Evolutionary conservation across 2,329 filamentous ascomycete species (phyloP).

Genomic region (Xylaria sp.): DNA sequence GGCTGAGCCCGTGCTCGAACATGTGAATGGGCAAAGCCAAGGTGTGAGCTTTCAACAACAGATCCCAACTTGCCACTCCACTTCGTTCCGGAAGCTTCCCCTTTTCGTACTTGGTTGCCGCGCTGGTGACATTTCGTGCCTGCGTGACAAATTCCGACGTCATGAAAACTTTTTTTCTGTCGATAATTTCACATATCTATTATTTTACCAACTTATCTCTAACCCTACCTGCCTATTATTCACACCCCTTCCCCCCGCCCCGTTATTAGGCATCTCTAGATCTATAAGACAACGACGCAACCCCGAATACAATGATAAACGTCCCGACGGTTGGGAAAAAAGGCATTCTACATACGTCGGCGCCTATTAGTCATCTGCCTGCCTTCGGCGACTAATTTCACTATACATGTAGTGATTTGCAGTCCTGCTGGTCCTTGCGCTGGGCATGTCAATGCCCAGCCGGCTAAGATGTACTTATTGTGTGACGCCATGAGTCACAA

Average conservation of each 20-base stretch:
- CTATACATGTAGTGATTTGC: conserved; percentile 7
- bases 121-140: conserved; percentile 30
- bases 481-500: conserved; percentile 24
- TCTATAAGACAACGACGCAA: conserved; percentile 13
- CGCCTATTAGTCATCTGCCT: conserved; percentile 28
- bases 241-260: conserved; percentile 18
- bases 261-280: conserved; percentile 23
- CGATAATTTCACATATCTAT: conserved; percentile 6
- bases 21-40: conserved; percentile 30
- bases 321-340: conserved; percentile 27
- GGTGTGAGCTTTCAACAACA: conserved; percentile 19
- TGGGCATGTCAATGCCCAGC: conserved; percentile 24
- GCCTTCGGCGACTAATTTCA: not conserved
- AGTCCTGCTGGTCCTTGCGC: not conserved
- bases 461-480: not conserved
- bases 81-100: conserved; percentile 47
- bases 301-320: conserved; percentile 22
- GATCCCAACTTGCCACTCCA: conserved; percentile 40
- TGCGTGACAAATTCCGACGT: conserved; percentile 34
- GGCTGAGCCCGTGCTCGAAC: conserved; percentile 22
- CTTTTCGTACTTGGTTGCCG: conserved; percentile 35
- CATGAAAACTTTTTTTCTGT: conserved; percentile 23
- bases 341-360: conserved; percentile 11
- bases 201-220: conserved; percentile 1
- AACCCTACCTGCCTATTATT: conserved; percentile 15